Percentiles rank a stretch among this genome's conserved stretches.
Conservation (phyloP, 2,329 filamentous ascomycete species). For the Monilinia vaccinii-corymbosi region DNA sequence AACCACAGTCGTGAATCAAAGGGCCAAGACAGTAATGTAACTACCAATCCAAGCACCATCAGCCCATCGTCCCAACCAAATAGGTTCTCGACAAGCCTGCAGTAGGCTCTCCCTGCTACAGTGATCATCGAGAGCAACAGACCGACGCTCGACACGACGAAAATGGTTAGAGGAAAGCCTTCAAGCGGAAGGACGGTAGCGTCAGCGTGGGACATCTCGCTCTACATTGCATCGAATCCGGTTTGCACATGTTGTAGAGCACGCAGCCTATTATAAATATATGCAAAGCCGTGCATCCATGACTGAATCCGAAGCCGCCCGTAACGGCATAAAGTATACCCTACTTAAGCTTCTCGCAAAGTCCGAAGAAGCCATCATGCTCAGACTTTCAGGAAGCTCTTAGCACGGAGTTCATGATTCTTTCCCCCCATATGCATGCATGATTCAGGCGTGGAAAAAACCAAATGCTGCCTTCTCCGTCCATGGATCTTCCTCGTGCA, state of each 20-base stretch:
- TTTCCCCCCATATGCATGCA: no score
- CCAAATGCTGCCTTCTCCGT: no score
- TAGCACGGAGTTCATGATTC: no score
- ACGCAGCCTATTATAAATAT: background rate
- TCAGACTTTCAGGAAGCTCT: no score
- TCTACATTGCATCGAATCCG: background rate
- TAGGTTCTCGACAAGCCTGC: background rate
- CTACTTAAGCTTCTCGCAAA: no score
- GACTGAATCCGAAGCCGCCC: no score
- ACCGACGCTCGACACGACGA: background rate
- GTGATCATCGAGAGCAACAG: background rate
- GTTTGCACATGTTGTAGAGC: no score
- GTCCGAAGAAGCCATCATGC: no score
- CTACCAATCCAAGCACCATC: background rate
- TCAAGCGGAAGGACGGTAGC: background rate
- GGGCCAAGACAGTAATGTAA: background rate
- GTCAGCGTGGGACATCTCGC: background rate
- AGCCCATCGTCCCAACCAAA: conserved; percentile 6
- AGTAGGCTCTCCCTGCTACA: background rate
- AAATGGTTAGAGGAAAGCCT: background rate
- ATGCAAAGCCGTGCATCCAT: background rate
- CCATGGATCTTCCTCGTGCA: no score
- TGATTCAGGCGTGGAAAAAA: no score
- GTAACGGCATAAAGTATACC: background rate
- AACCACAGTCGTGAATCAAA: background rate